A percentile compares a stretch with the other conserved stretches of the same genome.
These are phyloP conservation scores for Jatropha podagrica DNA, from an alignment of 441 rosid species.

Conservation along the genomic window DNA sequence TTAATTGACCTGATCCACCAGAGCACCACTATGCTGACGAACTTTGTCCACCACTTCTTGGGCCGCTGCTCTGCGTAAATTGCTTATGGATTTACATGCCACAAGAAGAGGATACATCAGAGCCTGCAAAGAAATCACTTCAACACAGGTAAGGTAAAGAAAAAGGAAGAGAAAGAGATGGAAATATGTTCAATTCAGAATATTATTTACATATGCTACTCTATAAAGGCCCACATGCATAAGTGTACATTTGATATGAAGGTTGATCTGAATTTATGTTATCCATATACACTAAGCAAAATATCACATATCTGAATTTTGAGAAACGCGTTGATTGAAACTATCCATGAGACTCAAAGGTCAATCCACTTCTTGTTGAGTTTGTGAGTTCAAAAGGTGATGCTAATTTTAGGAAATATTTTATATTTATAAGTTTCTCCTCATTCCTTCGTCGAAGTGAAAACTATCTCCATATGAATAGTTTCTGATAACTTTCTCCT, in stretches of 20 bases:
- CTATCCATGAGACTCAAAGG: no score
- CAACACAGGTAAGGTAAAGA: background rate
- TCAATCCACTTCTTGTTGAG: no score
- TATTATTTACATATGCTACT: background rate
- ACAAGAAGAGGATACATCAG: conserved; percentile 99
- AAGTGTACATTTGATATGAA: background rate
- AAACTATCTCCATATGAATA: no score
- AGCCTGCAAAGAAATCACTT: conserved; percentile 53
- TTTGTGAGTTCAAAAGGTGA: no score
- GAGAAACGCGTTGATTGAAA: no score
- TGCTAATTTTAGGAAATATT: no score
- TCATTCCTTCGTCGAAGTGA: no score
- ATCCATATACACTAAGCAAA: background rate
- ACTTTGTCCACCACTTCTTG: conserved; percentile 99
- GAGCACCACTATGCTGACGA: conserved; percentile 91
- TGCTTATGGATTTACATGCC: conserved; percentile 98
- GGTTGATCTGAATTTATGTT: background rate
- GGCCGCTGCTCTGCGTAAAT: conserved; percentile 92
- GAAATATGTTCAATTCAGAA: background rate
- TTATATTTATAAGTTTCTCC: no score
- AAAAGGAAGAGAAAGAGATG: background rate
- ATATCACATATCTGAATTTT: no score
- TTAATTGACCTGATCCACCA: conserved; percentile 84
- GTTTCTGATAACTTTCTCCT: background rate
- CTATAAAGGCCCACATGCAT: background rate